Conservation (phyloP, 495 filamentous ascomycete genomes). For the Daldinia bambusicola region DNA sequence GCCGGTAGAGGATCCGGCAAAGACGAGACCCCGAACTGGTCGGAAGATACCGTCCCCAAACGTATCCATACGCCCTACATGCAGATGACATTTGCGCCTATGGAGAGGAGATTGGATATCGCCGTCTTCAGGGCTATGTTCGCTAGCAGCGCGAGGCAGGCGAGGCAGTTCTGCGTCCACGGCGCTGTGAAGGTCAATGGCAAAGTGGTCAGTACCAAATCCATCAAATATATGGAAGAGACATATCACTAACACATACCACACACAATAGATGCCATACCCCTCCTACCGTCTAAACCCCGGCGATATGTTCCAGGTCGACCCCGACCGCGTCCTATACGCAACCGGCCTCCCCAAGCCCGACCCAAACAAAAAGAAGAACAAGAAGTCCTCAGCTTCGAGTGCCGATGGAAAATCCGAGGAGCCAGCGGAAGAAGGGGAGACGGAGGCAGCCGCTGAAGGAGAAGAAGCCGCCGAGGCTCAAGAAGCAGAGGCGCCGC, state of each 20-base stretch:
- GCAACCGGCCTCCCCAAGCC: constrained; percentile 83
- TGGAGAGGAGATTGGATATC: constrained; percentile 90
- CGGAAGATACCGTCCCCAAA: background rate
- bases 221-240: background rate
- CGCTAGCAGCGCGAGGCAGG: constrained; percentile 93
- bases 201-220: constrained; percentile 73
- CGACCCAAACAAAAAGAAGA: constrained; percentile 4
- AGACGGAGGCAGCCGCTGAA: constrained; percentile 37
- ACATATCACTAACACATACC: constrained; percentile 4
- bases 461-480: constrained; percentile 41
- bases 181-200: constrained; percentile 96
- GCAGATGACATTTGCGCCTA: constrained; percentile 89
- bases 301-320: constrained; percentile 97
- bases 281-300: constrained; percentile 96
- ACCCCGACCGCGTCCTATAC: constrained; percentile 83
- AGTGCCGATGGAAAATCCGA: constrained; percentile 1
- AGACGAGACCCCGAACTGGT: constrained; percentile 43
- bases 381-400: background rate
- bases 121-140: constrained; percentile 93
- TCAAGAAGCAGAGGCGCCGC: constrained; percentile 42
- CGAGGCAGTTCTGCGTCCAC: constrained; percentile 92
- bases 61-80: constrained; percentile 75
- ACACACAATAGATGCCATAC: constrained; percentile 76
- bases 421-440: constrained; percentile 17
- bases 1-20: constrained; percentile 83